Conservation (phyloP, 2,329 filamentous ascomycete species). For the Colletotrichum ledebouriae region DNA sequence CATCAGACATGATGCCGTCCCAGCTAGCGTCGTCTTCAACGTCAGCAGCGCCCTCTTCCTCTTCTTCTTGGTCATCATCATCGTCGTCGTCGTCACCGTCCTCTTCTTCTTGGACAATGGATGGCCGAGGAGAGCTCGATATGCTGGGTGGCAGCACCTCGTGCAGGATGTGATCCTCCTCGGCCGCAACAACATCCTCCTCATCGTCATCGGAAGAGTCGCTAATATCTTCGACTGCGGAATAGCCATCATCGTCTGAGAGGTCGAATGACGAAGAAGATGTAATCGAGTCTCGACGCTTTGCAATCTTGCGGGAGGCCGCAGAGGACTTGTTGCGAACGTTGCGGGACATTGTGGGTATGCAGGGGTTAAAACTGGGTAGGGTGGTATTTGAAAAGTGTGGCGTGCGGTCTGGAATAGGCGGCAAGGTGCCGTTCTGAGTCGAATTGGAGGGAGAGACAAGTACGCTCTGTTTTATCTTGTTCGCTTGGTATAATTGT, state of each 20-base stretch:
- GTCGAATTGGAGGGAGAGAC: not conserved
- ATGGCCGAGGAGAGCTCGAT: slow-evolving; percentile 66
- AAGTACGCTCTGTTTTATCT: not conserved
- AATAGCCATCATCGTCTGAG: slow-evolving; percentile 79
- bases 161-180: slow-evolving; percentile 78
- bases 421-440: slow-evolving; percentile 16
- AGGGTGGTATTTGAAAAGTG: slow-evolving; percentile 43
- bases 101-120: slow-evolving; percentile 47
- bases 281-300: slow-evolving; percentile 64
- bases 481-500: not conserved
- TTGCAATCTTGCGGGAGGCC: slow-evolving; percentile 59
- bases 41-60: slow-evolving; percentile 53
- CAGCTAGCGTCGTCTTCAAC: slow-evolving; percentile 64
- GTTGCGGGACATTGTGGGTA: slow-evolving; percentile 64
- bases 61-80: slow-evolving; percentile 56
- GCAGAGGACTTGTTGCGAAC: slow-evolving; percentile 62
- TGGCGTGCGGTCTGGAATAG: slow-evolving; percentile 32
- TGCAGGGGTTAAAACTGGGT: slow-evolving; percentile 27
- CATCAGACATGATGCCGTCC: slow-evolving; percentile 67
- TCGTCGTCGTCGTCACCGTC: slow-evolving; percentile 56
- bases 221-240: slow-evolving; percentile 82
- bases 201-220: slow-evolving; percentile 85
- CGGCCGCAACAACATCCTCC: slow-evolving; percentile 80
- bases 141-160: slow-evolving; percentile 52
- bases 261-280: slow-evolving; percentile 70